Evolutionary conservation across 371 early-diverging fungal genomes (phyloP), one percentile per base, ranked within the genome.

Genomic region (Zychaea mexicana): DNA sequence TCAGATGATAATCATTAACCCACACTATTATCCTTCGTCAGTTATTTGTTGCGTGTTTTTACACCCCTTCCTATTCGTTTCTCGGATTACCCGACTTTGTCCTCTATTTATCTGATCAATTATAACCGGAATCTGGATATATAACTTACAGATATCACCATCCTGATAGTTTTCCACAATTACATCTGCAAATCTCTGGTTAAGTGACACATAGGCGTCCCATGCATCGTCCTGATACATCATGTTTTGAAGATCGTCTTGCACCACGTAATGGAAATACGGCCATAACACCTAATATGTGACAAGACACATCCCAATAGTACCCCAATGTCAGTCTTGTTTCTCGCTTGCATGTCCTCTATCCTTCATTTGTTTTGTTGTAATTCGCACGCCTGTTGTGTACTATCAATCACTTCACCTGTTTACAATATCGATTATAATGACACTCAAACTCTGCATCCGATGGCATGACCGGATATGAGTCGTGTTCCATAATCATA

Each of bases 1-100:
- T 86, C 49, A 98, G 72, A 76, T 99, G 99, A 74, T 99, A 99
- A 82, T 99, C 99, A 70, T 99, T 97, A 60, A 99, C 90, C 98
- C 98, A 99, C 42, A 99, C 90, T 85, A 83, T 53, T 12, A 19
- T 24, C 55, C n/a, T 17, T 33, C 24, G n/a, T n/a, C n/a, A n/a
- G n/a, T n/a, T n/a, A n/a, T n/a, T n/a, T n/a, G n/a, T n/a, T n/a
- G n/a, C n/a, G n/a, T n/a, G 7, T 42, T 42, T 13, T 12, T 42
- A 42, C 42, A 13, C 42, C 15, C 42, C 42, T 3, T 42, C 42
- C 13, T 17, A 7, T 36, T 32, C 33, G 26, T 19, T n/a, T 15
- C 36, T 15, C 3, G 30, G 21, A 24, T 57, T 31, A 57, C 32
- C 31, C 38, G 36, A 57, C 17, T 9, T 94, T 86, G 5, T 33